Base-by-base conservation (phyloP, 106 monocot species). In the Phalaenopsis aphrodite region DNA sequence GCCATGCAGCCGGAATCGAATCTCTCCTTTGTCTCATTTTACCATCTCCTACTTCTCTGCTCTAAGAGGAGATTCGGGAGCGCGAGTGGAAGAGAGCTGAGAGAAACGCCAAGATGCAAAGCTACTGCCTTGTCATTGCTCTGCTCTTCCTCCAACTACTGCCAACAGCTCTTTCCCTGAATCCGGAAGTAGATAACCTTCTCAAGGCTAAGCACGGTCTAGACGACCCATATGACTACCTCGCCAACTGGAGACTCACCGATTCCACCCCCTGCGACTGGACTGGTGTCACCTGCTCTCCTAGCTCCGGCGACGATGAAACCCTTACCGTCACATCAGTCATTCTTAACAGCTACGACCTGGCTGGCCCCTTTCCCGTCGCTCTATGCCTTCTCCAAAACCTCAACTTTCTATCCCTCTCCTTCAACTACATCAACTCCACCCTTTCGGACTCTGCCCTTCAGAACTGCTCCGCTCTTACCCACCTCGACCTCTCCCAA, bases 341-440 rank as follows among this genome's bases (percentile, higher is more conserved):
- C 38, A 65, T 83, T 77, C 79, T 91, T 17, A 5, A 67, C 3
- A 42, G 9, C 80, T n/a, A 77, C 69, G 43, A 43, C 78, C 82
- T 86, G 74, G 3, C 11, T 24, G 84, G 86, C 17, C 86, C 86
- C 12, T 91, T 95, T 82, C 86, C 85, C 8, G 12, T 78, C n/a
- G 16, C 83, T 56, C 84, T 95, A 76, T 95, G 92, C 87, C 75
- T 65, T 72, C 86, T 95, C 48, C 78, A 84, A 68, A 77, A 49
- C 55, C 88, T 95, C 64, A 74, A 84, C 77, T 55, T 14, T 55
- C 79, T 95, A 81, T 78, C 80, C 75, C 90, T 95, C 37, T 43
- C 80, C 41, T 8, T 0, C 14, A 95, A 95, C 87, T 92, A 79
- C 87, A 86, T 95, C 75, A 89, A 87, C 82, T 85, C 90, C 64